Evolutionary conservation across 441 rosid genomes (phyloP).

Genomic region (Biscutella laevigata): DNA sequence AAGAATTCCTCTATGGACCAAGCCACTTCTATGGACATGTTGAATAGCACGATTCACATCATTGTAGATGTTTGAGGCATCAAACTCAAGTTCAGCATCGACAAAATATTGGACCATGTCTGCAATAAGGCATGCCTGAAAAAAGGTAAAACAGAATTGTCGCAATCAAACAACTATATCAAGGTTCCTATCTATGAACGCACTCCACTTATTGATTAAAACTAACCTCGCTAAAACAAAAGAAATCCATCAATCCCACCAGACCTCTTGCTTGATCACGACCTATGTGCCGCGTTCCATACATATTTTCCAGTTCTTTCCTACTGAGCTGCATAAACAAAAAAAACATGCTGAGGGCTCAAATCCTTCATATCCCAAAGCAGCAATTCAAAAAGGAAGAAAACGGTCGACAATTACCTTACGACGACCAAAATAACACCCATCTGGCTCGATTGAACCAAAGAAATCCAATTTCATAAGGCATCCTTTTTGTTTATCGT

Average conservation of each 20-base stretch:
- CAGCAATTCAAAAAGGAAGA: neutral
- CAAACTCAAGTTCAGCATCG: constrained; percentile 90
- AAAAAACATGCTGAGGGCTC: neutral
- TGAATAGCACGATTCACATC: constrained; percentile 90
- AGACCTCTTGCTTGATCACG: constrained; percentile 80
- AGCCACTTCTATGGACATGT: constrained; percentile 92
- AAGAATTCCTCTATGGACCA: constrained; percentile 87
- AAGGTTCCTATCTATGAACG: neutral
- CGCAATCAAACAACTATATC: neutral
- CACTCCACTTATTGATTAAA: constrained; percentile 13
- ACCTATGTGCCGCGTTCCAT: constrained; percentile 89
- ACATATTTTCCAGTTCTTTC: constrained; percentile 56
- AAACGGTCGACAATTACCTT: constrained; percentile 38
- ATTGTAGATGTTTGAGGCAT: constrained; percentile 80
- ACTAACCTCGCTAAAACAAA: constrained; percentile 95
- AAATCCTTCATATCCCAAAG: neutral
- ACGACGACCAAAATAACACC: constrained; percentile 85
- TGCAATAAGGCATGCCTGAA: constrained; percentile 89
- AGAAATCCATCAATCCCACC: constrained; percentile 96
- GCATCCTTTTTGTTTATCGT: constrained; percentile 74
- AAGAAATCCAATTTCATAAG: constrained; percentile 93
- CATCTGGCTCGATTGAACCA: constrained; percentile 92
- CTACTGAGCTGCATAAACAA: constrained; percentile 47
- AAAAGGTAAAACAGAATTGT: neutral
- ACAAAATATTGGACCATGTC: constrained; percentile 88